A percentile compares a stretch with the other conserved stretches of the same genome.
Evolutionary conservation across 140 eudicot genomes (phyloP).

Genomic region (Bidens hawaiensis): DNA sequence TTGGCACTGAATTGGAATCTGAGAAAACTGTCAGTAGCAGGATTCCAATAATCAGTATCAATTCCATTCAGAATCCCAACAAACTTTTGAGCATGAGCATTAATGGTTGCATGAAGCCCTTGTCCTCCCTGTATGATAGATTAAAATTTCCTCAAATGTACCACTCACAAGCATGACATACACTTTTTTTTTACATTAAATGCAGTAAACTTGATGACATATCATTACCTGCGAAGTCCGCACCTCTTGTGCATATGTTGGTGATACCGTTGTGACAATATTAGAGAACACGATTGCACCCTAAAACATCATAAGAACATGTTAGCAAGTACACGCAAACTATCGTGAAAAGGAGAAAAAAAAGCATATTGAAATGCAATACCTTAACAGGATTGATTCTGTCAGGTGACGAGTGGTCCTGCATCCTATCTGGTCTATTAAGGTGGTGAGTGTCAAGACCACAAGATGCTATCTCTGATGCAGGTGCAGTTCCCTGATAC

Average conservation of each 20-base stretch:
- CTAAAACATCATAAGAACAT: slow-evolving; percentile 38
- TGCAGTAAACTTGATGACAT: not conserved
- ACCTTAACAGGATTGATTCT: slow-evolving; percentile 92
- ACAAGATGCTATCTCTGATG: slow-evolving; percentile 82
- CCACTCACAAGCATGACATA: not conserved
- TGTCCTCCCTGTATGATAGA: slow-evolving; percentile 64
- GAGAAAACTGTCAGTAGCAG: slow-evolving; percentile 76
- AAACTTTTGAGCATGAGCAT: slow-evolving; percentile 81
- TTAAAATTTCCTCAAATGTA: not conserved
- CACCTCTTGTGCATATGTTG: slow-evolving; percentile 96
- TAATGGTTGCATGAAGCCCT: slow-evolving; percentile 85
- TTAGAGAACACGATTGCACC: slow-evolving; percentile 97
- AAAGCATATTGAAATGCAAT: not conserved
- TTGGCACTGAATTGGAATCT: slow-evolving; percentile 61
- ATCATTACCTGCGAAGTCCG: slow-evolving; percentile 70
- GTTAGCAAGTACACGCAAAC: slow-evolving; percentile 5
- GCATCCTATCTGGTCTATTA: slow-evolving; percentile 98
- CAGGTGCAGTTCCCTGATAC: slow-evolving; percentile 93
- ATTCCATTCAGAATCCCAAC: slow-evolving; percentile 93
- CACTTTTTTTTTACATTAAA: not conserved
- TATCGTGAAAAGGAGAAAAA: not conserved
- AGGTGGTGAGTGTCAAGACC: slow-evolving; percentile 86
- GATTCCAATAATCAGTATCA: slow-evolving; percentile 95
- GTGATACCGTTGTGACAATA: slow-evolving; percentile 96
- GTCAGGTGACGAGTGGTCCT: slow-evolving; percentile 71